Evolutionary conservation across 495 filamentous ascomycete species (phyloP), one percentile per base, ranked within the genome.

Genomic region (Talaromyces stipitatus): DNA sequence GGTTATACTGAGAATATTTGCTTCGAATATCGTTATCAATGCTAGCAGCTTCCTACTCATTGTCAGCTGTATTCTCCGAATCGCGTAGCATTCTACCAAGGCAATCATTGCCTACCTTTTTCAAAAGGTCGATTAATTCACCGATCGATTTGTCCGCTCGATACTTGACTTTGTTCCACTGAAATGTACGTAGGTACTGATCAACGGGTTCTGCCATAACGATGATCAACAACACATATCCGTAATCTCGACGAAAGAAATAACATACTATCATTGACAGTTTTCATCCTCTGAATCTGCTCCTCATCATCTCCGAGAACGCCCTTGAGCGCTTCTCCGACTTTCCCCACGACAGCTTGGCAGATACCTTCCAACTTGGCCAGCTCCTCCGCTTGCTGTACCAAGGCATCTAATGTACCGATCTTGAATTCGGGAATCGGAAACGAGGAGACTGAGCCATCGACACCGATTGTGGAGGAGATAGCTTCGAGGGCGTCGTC

Each of bases 141-240:
- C 84, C 81, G 50, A 98, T 76, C 28, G 94, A 80, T 68, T 87
- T 92, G 69, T 98, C 94, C 54, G 89, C 88, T 53, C 92, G 84
- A 68, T 97, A 98, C 70, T 96, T 92, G 68, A 92, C 87, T 69
- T 92, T 96, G 70, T 97, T 96, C 94, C 94, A 98, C 54, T 80
- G 79, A 72, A 96, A 98, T 8, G 83, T 82, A 63, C 86, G 84
- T 32, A 98, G 76, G 69, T 98, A 98, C 63, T 92, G 87, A 63
- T 96, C 94, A 52, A 89, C 91, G 32, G 94, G 92, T 66, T 95
- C 92, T 96, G 18, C 4, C 4, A 8, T 16, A 26, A 27, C 64
- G 50, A 60, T 60, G 23, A 55, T 41, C 38, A 55, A 23, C 33
- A 10, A 55, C 4, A 23, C 4, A 36, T 11, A 5, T 4, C 29